Conservation (phyloP, 371 early-diverging fungal genomes). For the Batkoa obscura region DNA sequence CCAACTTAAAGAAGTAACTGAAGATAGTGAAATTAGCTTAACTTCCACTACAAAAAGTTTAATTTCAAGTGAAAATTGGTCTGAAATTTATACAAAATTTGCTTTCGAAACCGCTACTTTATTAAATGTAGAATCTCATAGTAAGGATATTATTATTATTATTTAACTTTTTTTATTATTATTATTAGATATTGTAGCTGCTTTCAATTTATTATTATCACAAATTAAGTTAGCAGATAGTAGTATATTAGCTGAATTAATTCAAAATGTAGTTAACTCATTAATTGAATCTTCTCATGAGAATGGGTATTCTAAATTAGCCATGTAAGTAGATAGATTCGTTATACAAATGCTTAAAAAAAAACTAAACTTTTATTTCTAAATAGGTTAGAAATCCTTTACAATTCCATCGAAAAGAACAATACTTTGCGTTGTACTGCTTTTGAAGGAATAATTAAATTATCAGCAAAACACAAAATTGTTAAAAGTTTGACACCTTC, state of each 20-base stretch:
- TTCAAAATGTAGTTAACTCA: conserved; percentile 17
- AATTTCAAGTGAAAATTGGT: conserved; percentile 18
- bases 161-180: no score
- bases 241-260: no score
- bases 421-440: conserved; percentile 42
- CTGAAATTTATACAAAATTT: no score
- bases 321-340: conserved; percentile 23
- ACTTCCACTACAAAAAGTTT: background rate
- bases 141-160: no score
- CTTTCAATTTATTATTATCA: no score
- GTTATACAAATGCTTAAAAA: background rate
- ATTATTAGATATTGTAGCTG: no score
- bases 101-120: no score
- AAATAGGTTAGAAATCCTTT: conserved; percentile 58
- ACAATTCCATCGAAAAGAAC: conserved; percentile 40
- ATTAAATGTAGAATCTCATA: no score
- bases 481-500: conserved; percentile 44
- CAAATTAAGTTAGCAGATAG: no score
- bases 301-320: conserved; percentile 32
- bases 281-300: conserved; percentile 26
- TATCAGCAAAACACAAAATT: conserved; percentile 32
- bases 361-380: conserved; percentile 4
- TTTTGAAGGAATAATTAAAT: conserved; percentile 50
- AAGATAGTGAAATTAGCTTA: conserved; percentile 4
- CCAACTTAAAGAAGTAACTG: conserved; percentile 7